Percentiles rank a stretch among this genome's conserved stretches.
phyloP scores from a whole-genome alignment of 129 eudicot genomes.

The Logfia minima region DNA sequence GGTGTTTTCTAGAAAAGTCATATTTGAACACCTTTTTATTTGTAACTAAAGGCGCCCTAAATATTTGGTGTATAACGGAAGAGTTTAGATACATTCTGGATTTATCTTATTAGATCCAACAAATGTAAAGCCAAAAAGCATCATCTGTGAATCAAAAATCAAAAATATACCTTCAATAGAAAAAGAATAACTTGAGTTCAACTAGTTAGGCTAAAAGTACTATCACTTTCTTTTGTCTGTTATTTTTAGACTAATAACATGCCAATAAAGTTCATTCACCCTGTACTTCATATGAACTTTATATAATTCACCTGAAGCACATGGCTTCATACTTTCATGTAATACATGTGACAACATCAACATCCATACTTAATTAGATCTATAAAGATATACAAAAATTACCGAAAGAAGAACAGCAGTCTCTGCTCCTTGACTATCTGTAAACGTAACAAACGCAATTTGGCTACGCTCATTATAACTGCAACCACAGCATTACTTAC shows the following conservation, averaged over 20 bases:
- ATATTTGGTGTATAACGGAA: neutral
- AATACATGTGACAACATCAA: slow-evolving; percentile 12
- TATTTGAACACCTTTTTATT: neutral
- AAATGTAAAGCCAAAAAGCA: slow-evolving; percentile 2
- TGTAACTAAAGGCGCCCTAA: neutral
- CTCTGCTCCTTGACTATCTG: slow-evolving; percentile 91
- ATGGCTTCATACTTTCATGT: slow-evolving; percentile 20
- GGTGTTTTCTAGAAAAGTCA: neutral
- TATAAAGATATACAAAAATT: slow-evolving; percentile 22
- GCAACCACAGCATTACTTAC: slow-evolving; percentile 27
- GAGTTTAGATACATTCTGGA: neutral
- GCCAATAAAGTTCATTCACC: neutral
- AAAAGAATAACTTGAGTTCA: neutral
- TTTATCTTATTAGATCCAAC: neutral
- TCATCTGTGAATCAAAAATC: neutral
- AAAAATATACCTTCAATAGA: neutral
- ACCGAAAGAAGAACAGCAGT: slow-evolving; percentile 98
- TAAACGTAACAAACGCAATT: slow-evolving; percentile 85
- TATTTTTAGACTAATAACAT: neutral
- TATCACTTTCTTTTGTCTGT: neutral
- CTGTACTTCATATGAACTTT: slow-evolving; percentile 2
- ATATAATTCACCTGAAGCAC: slow-evolving; percentile 2
- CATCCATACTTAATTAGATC: slow-evolving; percentile 6
- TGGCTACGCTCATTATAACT: slow-evolving; percentile 73
- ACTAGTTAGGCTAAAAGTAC: slow-evolving; percentile 21